A percentile compares a stretch with the other conserved stretches of the same genome.
These are phyloP conservation scores for Allium fistulosum DNA, from an alignment of 106 monocot species.

Conservation along the genomic window DNA sequence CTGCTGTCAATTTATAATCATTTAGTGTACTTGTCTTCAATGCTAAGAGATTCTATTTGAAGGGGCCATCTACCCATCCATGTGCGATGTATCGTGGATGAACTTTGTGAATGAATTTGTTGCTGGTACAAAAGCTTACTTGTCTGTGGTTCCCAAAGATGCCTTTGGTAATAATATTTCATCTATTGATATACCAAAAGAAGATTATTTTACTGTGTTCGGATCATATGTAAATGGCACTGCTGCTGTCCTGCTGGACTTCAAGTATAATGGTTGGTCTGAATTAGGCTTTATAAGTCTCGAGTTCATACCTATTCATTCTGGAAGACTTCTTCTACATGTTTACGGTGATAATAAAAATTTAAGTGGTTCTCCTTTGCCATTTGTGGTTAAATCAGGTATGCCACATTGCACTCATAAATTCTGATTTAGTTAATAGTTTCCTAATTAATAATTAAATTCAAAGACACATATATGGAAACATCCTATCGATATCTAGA, in stretches of 20 bases:
- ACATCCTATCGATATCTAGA: too few relatives aligned
- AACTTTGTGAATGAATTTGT: conserved; percentile 31
- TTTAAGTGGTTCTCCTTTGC: conserved; percentile 55
- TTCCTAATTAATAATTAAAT: too few relatives aligned
- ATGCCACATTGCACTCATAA: not conserved
- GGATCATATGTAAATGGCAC: conserved; percentile 50
- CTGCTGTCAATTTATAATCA: too few relatives aligned
- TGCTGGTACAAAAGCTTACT: conserved; percentile 54
- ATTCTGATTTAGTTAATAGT: too few relatives aligned
- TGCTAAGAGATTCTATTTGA: conserved; percentile 13
- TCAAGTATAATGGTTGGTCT: conserved; percentile 44
- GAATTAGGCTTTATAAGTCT: conserved; percentile 44
- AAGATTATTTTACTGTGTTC: conserved; percentile 37
- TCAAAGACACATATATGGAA: too few relatives aligned
- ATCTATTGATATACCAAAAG: conserved; percentile 6
- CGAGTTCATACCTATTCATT: conserved; percentile 40
- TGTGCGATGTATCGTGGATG: conserved; percentile 49
- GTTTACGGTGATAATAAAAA: conserved; percentile 40
- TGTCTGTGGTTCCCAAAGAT: conserved; percentile 57
- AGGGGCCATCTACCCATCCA: conserved; percentile 61
- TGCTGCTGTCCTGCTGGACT: conserved; percentile 13
- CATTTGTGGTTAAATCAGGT: conserved; percentile 71
- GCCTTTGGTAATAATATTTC: conserved; percentile 79
- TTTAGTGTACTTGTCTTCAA: too few relatives aligned
- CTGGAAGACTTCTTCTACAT: conserved; percentile 53